Conservation (phyloP, 345 rosid species). For the Lumnitzera racemosa region DNA sequence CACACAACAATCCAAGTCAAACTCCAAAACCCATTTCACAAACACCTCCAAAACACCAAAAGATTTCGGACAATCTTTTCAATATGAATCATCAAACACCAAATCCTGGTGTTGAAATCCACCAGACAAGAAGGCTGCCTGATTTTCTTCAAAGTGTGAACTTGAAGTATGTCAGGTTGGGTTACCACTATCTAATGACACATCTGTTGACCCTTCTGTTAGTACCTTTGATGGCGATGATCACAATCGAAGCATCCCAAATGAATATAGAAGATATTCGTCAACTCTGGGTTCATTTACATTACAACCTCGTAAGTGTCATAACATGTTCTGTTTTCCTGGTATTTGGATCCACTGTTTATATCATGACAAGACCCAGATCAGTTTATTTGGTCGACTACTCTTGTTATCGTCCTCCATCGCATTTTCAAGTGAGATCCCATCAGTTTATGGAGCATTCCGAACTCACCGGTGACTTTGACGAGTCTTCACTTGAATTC, state of each 20-base stretch:
- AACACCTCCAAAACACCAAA: too few species aligned
- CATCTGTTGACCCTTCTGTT: conserved; percentile 1
- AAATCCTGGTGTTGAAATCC: background rate
- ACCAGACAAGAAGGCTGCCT: conserved; percentile 4
- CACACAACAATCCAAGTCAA: too few species aligned
- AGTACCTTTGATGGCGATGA: conserved; percentile 5
- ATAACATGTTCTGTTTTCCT: conserved; percentile 26
- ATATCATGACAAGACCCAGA: conserved; percentile 33
- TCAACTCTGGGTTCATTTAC: conserved; percentile 33
- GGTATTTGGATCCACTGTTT: conserved; percentile 31
- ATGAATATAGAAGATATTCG: conserved; percentile 26
- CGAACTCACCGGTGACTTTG: conserved; percentile 26
- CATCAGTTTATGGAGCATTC: conserved; percentile 35
- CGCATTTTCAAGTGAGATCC: conserved; percentile 16
- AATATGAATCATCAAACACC: too few species aligned
- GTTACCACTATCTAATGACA: conserved; percentile 6
- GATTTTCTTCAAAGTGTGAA: conserved; percentile 8
- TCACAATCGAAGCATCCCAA: conserved; percentile 6
- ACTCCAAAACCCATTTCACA: too few species aligned
- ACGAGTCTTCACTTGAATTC: conserved; percentile 28
- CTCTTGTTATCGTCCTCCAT: conserved; percentile 34
- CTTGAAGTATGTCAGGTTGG: conserved; percentile 7
- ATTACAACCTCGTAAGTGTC: conserved; percentile 32
- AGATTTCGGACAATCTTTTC: too few species aligned
- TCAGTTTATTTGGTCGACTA: conserved; percentile 37